phyloP scores from a whole-genome alignment of 1,284 basidiomycete species.

The Ganoderma lingzhi region DNA sequence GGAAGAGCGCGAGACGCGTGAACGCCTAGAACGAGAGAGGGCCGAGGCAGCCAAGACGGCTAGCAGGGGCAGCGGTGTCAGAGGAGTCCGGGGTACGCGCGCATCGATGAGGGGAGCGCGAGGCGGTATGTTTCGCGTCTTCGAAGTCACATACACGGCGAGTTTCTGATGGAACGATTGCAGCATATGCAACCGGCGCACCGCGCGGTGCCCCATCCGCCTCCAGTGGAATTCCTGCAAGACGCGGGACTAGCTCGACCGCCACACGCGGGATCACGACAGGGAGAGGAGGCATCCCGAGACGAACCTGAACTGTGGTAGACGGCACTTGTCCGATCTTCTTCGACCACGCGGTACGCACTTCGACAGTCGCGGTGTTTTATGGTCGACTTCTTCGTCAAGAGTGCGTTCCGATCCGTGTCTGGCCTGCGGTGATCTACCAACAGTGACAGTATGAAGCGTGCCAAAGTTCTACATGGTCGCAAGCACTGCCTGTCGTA shows the following conservation, averaged over 20 bases:
- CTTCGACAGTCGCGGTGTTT: not conserved
- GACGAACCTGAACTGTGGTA: not conserved
- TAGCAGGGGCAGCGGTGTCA: slow-evolving; percentile 43
- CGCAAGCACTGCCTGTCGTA: not conserved
- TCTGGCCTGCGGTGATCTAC: not conserved
- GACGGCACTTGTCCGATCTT: not conserved
- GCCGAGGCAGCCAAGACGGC: slow-evolving; percentile 30
- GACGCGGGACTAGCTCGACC: slow-evolving; percentile 23
- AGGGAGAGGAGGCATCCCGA: slow-evolving; percentile 4
- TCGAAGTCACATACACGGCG: not conserved
- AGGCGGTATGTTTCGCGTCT: not conserved
- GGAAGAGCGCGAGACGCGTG: slow-evolving; percentile 54
- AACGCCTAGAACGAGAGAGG: slow-evolving; percentile 43
- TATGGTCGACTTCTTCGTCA: not conserved
- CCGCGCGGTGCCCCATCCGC: slow-evolving; percentile 13
- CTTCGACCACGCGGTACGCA: not conserved
- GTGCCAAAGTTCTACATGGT: not conserved
- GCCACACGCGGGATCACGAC: slow-evolving; percentile 18
- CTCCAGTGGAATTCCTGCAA: slow-evolving; percentile 18
- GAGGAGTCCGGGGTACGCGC: slow-evolving; percentile 49
- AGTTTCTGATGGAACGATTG: not conserved
- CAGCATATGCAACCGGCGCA: slow-evolving; percentile 19
- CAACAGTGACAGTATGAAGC: not conserved
- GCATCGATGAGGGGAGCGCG: slow-evolving; percentile 45
- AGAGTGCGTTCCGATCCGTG: not conserved